Evolutionary conservation across 495 filamentous ascomycete genomes (phyloP).

Genomic region (Aspergillus sparsus): DNA sequence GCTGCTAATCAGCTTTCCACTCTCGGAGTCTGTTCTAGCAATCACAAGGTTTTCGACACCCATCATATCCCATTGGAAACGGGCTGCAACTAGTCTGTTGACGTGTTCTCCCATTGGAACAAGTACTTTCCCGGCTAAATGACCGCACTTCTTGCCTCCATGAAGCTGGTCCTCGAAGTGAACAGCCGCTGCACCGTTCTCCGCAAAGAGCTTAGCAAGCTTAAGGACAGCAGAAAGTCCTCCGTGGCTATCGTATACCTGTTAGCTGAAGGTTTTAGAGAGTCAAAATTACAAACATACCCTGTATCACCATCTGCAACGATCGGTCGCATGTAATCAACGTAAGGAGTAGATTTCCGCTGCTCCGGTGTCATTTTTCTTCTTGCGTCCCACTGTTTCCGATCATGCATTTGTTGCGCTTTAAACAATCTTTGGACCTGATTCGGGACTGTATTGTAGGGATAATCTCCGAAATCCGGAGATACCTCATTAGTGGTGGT

Average conservation of each 20-base stretch:
- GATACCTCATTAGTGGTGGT: conserved; percentile 96
- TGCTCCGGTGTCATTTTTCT: conserved; percentile 72
- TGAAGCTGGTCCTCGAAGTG: conserved; percentile 98
- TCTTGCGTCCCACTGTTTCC: conserved; percentile 87
- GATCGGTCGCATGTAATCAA: conserved; percentile 92
- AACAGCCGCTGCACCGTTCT: conserved; percentile 93
- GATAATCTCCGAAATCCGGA: conserved; percentile 96
- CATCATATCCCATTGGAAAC: conserved; percentile 99
- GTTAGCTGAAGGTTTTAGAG: conserved; percentile 6
- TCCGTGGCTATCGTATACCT: conserved; percentile 55
- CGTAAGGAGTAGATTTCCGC: conserved; percentile 72
- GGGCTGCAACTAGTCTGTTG: conserved; percentile 85
- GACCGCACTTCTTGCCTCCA: conserved; percentile 97
- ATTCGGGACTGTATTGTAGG: conserved; percentile 98
- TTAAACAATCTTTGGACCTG: conserved; percentile 96
- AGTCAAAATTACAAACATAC: conserved; percentile 35
- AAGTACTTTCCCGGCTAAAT: conserved; percentile 94
- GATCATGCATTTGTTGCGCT: conserved; percentile 93
- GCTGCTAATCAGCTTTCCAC: conserved; percentile 83
- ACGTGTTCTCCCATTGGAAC: conserved; percentile 95
- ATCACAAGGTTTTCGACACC: conserved; percentile 91
- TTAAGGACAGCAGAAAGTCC: conserved; percentile 92
- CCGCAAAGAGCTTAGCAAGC: conserved; percentile 97
- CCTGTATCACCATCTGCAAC: conserved; percentile 98
- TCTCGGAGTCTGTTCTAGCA: conserved; percentile 92